Conservation (phyloP, 2,329 filamentous ascomycete genomes). For the Hirsutella minnesotensis region DNA sequence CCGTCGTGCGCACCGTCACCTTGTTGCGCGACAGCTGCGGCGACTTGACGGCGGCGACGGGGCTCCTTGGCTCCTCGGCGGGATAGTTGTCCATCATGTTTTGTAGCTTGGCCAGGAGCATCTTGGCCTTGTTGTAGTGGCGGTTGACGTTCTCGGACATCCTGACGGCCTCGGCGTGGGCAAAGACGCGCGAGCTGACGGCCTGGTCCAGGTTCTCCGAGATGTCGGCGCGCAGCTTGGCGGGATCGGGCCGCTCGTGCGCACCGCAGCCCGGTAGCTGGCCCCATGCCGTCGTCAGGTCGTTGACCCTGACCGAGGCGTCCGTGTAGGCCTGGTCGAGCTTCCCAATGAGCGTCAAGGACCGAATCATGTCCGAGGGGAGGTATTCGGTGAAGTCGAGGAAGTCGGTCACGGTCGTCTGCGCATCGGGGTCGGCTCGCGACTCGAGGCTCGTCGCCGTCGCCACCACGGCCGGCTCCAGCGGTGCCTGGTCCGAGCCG, state of each 20-base stretch:
- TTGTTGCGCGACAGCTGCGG: conserved; percentile 40
- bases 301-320: conserved; percentile 41
- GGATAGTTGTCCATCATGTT: conserved; percentile 50
- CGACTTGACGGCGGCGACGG: conserved; percentile 36
- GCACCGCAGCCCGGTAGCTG: conserved; percentile 36
- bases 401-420: conserved; percentile 59
- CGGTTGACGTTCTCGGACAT: conserved; percentile 52
- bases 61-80: conserved; percentile 39
- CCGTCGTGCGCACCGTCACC: conserved; percentile 29
- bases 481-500: conserved; percentile 12
- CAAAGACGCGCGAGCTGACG: conserved; percentile 42
- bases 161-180: conserved; percentile 49
- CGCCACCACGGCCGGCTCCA: conserved; percentile 16
- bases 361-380: conserved; percentile 53
- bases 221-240: conserved; percentile 45
- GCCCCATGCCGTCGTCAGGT: conserved; percentile 45
- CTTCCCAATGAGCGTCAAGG: conserved; percentile 52
- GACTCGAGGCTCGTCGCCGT: conserved; percentile 32
- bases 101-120: conserved; percentile 45
- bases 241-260: conserved; percentile 34
- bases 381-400: conserved; percentile 61
- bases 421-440: conserved; percentile 52
- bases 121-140: conserved; percentile 48
- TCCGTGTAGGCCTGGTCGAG: conserved; percentile 48
- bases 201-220: conserved; percentile 44